Base-by-base conservation (phyloP, 2,329 filamentous ascomycete genomes). In the Ophiocordyceps unilateralis region DNA sequence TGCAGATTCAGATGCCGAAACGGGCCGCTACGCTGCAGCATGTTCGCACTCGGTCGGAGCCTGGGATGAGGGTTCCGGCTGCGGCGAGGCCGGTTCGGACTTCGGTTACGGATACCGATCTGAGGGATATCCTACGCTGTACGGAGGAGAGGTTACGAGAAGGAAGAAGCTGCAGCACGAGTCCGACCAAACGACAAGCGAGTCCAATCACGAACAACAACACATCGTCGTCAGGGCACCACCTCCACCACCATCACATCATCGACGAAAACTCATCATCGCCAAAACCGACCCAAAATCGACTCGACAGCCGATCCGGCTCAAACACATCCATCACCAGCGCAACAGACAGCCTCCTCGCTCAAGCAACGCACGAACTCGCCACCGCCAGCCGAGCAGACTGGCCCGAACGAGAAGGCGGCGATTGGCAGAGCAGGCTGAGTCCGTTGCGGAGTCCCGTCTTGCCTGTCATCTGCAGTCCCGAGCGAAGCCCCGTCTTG, bases 121-220 rank as follows among this genome's bases (percentile, higher is more conserved):
- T 76, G 22, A 60, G 64, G 1, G 59, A 68, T 46, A 76, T 76
- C 23, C 57, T 76, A 26, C 62, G 61, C 38, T 69, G 63, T 28
- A 76, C 72, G 1, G 72, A 74, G 22, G 59, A 67, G 56, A 60
- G 71, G 10, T 59, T 76, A 14, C 58, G 63, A 19, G 61, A 66
- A 4, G 64, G 64, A 4, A 21, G 20, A 12, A 39, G 20, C 15
- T 51, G 44, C 10, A 56, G 51, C 19, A 47, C 30, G 21, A 47
- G 46, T 21, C 41, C 49, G 32, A 20, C 41, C 3, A 58, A 54
- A 28, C 26, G 2, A 28, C 26, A 28, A 28, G n/a, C n/a, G n/a
- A n/a, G n/a, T n/a, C n/a, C n/a, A n/a, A n/a, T n/a, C 26, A 28
- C 2, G 9, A 28, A 30, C 12, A 30, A 6, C 28, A 30, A 30